Evolutionary conservation across 2,329 filamentous ascomycete genomes (phyloP).

Genomic region (Cercospora sp.): DNA sequence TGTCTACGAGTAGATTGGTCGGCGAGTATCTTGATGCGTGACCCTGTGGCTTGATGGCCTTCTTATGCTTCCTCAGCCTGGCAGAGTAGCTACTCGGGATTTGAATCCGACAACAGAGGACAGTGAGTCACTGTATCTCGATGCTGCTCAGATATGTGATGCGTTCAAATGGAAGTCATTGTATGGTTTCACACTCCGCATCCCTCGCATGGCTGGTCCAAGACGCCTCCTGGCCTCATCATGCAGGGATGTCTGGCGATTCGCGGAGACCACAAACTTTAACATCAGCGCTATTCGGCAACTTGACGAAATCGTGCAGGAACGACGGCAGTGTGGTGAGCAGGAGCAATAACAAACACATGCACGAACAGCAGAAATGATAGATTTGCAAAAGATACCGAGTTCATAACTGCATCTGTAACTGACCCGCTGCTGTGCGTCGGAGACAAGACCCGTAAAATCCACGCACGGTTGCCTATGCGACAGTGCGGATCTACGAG

Average conservation of each 20-base stretch:
- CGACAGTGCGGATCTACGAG: background rate
- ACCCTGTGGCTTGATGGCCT: background rate
- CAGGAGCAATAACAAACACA: background rate
- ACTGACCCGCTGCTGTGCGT: background rate
- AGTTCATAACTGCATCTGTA: background rate
- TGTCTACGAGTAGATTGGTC: background rate
- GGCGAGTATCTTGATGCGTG: background rate
- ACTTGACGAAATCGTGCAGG: background rate
- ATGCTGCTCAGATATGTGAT: background rate
- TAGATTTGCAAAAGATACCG: background rate
- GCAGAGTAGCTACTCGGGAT: background rate
- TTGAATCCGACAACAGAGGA: background rate
- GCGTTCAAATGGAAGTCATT: background rate
- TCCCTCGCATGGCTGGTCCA: background rate
- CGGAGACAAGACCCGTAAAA: background rate
- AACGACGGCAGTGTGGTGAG: background rate
- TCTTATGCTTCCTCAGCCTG: background rate
- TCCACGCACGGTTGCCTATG: background rate
- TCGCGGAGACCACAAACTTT: background rate
- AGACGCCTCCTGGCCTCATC: background rate
- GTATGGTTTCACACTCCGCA: background rate
- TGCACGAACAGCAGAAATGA: background rate
- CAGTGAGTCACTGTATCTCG: background rate
- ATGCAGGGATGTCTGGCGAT: background rate
- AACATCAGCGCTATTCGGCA: background rate